Evolutionary conservation across 1,284 basidiomycete genomes (phyloP).

Genomic region (Austroboletus niveus): DNA sequence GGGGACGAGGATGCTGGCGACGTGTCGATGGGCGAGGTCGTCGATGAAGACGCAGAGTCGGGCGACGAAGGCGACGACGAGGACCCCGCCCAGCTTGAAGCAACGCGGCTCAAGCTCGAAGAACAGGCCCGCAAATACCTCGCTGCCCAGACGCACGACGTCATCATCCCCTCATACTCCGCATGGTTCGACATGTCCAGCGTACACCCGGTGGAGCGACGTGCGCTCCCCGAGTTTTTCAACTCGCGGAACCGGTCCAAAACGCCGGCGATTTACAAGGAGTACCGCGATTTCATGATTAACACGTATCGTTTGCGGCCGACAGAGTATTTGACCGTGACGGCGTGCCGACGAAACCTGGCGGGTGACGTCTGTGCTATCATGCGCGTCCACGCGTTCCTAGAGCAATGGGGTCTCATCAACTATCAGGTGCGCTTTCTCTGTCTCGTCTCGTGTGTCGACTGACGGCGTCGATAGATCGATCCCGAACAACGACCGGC

Average conservation of each 20-base stretch:
- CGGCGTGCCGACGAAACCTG: slow-evolving; percentile 92
- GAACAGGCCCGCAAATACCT: slow-evolving; percentile 92
- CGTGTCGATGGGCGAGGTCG: slow-evolving; percentile 72
- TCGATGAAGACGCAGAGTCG: slow-evolving; percentile 62
- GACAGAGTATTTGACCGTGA: slow-evolving; percentile 95
- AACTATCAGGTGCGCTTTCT: slow-evolving; percentile 84
- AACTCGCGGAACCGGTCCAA: slow-evolving; percentile 94
- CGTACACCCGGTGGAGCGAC: slow-evolving; percentile 90
- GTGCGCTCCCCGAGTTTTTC: slow-evolving; percentile 98
- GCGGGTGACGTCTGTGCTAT: slow-evolving; percentile 98
- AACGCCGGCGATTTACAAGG: slow-evolving; percentile 97
- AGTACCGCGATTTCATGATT: slow-evolving; percentile 99
- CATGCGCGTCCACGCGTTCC: slow-evolving; percentile 98
- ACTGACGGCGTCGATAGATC: slow-evolving; percentile 55
- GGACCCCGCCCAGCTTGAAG: slow-evolving; percentile 78
- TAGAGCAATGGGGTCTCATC: slow-evolving; percentile 98
- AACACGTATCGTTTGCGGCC: slow-evolving; percentile 97
- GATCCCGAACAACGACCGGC: slow-evolving; percentile 96
- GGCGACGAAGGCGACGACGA: slow-evolving; percentile 68
- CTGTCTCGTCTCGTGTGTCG: slow-evolving; percentile 3
- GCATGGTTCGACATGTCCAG: slow-evolving; percentile 98
- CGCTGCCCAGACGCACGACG: slow-evolving; percentile 94
- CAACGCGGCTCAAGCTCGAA: slow-evolving; percentile 74
- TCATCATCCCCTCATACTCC: slow-evolving; percentile 96
- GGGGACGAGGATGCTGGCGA: slow-evolving; percentile 64